Evolutionary conservation across 768 basidiomycete genomes (phyloP), one percentile per base, ranked within the genome.

Genomic region (Mycena vitilis): DNA sequence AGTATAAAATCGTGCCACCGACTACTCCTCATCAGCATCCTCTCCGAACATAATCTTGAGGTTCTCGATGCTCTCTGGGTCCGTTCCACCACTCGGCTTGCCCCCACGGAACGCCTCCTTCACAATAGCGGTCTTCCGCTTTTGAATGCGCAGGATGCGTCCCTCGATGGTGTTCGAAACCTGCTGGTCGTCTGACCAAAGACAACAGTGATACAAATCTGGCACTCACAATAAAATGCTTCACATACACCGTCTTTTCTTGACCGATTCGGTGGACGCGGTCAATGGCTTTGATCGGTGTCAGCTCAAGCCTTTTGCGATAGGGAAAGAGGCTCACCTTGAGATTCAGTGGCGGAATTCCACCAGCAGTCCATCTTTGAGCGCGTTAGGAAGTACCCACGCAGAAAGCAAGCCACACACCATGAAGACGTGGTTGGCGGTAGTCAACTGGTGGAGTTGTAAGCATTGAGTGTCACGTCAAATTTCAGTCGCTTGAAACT

Each of bases 281-380:
- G 75, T 95, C 94, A 74, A 95, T 92, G 18, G 94, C 94, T 91
- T 60, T 57, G 48, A 25, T 60, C 57, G 48, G 22, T 42, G 57
- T 4, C 37, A 54, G n/a, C 8, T 25, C 18, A 51, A 30, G 5
- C 4, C n/a, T 9, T 40, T 22, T 4, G n/a, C 23, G 30, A 42
- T 47, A 38, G 18, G 36, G 37, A 60, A 18, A 37, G 44, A 23
- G n/a, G 40, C 53, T 60, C 71, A 88, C 91, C 92, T 86, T 95
- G 94, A 59, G 89, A 89, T 75, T 95, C 94, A 5, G 86, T 89
- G 0, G 93, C 93, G 6, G 91, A 87, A 76, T 95, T 95, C 94
- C 94, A 95, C 94, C 94, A 95, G 72, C 93, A 95, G 74, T 95
- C 94, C 93, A 95, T 95, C 93, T 95, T 64, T 12, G 49, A 53